Conservation (phyloP, 768 basidiomycete genomes). For the Cytidiella melzeri region DNA sequence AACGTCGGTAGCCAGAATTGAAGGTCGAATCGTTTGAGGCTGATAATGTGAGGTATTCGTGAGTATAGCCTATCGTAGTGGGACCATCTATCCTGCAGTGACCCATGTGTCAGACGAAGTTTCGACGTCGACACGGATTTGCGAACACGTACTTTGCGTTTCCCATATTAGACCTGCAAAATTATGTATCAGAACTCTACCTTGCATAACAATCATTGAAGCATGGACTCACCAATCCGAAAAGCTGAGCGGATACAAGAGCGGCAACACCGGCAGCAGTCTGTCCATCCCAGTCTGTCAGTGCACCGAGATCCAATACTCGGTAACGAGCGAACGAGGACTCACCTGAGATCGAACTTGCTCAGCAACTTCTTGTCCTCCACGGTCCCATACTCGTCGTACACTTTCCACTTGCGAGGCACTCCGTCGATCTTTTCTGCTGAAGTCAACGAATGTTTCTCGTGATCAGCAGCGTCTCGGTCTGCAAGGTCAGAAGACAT, state of each 20-base stretch:
- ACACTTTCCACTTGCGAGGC: too few species aligned
- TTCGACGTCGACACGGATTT: background rate
- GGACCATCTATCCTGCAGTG: background rate
- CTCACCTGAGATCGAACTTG: background rate
- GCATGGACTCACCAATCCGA: constrained; percentile 29
- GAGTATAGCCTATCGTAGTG: background rate
- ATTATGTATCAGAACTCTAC: background rate
- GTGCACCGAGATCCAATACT: background rate
- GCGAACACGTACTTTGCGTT: background rate
- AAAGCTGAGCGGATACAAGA: constrained; percentile 36
- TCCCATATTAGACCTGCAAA: background rate
- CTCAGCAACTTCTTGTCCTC: background rate
- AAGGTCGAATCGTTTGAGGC: constrained; percentile 55
- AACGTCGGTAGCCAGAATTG: constrained; percentile 53
- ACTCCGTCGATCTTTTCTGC: too few species aligned
- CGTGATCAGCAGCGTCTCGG: too few species aligned
- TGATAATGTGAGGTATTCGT: constrained; percentile 14
- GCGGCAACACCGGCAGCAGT: constrained; percentile 34
- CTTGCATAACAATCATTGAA: background rate
- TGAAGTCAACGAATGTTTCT: too few species aligned
- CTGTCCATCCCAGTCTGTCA: constrained; percentile 11
- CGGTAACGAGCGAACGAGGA: background rate
- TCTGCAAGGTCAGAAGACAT: too few species aligned
- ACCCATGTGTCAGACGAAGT: background rate
- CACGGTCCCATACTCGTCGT: background rate